Evolutionary conservation across 1,139 yeast genomes (phyloP).

Genomic region (Saccharomyces pastorianus): DNA sequence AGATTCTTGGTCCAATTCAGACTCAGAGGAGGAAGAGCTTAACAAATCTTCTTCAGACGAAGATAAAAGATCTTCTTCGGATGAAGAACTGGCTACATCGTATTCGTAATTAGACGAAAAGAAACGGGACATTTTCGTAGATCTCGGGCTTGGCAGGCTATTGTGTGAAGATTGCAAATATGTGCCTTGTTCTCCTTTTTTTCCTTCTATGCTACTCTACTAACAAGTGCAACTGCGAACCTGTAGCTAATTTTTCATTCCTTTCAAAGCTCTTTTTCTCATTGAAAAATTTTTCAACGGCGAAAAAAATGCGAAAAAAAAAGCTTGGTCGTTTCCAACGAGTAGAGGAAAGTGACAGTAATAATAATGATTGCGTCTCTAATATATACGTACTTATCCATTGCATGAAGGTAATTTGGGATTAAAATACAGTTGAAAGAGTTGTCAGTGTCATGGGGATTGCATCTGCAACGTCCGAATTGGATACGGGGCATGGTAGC

Average conservation of each 20-base stretch:
- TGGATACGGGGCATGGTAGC: slow-evolving; percentile 20
- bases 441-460: slow-evolving; percentile 25
- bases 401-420: not conserved
- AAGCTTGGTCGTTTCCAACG: not conserved
- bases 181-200: slow-evolving; percentile 1
- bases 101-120: slow-evolving; percentile 51
- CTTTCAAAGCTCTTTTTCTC: not conserved
- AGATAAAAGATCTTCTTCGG: slow-evolving; percentile 66
- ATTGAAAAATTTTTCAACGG: slow-evolving; percentile 1
- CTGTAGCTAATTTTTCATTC: not conserved
- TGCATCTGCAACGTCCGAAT: not conserved
- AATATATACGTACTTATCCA: not conserved
- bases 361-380: not conserved
- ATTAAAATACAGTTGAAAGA: not conserved
- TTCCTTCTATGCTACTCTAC: not conserved
- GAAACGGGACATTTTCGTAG: slow-evolving; percentile 50
- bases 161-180: not conserved
- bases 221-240: not conserved
- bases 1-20: slow-evolving; percentile 35
- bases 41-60: slow-evolving; percentile 63
- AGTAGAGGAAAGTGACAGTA: not conserved
- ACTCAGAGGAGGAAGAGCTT: slow-evolving; percentile 34
- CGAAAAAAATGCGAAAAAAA: not conserved
- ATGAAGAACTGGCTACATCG: slow-evolving; percentile 59
- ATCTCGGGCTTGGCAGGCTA: slow-evolving; percentile 1